A percentile compares a stretch with the other conserved stretches of the same genome.
phyloP scores from a whole-genome alignment of 371 early-diverging fungal genomes.

The Mucor plumbeus region DNA sequence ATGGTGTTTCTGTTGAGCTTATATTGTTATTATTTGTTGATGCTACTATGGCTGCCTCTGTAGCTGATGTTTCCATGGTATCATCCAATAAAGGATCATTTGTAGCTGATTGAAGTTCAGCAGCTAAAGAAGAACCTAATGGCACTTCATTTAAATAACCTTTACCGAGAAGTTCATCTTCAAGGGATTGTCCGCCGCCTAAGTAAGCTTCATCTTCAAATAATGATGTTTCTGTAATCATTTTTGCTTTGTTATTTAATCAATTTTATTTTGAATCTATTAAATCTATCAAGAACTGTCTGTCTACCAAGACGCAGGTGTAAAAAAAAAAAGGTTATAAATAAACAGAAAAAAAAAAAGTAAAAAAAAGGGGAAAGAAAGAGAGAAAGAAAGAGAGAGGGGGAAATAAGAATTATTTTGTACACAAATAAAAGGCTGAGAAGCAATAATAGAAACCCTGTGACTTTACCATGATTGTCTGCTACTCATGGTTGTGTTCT shows the following conservation, averaged over 20 bases:
- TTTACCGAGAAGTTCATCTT: conserved; percentile 56
- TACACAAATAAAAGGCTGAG: conserved; percentile 15
- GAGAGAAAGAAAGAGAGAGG: conserved; percentile 5
- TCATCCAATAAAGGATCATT: conserved; percentile 7
- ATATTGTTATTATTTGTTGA: background rate
- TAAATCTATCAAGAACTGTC: conserved; percentile 1
- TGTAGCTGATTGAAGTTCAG: conserved; percentile 55
- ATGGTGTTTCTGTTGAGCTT: conserved; percentile 12
- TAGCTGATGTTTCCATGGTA: conserved; percentile 11
- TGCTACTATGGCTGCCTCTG: background rate
- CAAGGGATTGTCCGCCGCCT: conserved; percentile 46
- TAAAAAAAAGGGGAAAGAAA: conserved; percentile 2
- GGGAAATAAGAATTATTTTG: conserved; percentile 5
- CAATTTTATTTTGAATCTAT: background rate
- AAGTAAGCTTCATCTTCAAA: conserved; percentile 47
- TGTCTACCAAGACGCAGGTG: conserved; percentile 2
- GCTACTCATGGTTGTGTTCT: conserved; percentile 56
- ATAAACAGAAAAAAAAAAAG: conserved; percentile 5
- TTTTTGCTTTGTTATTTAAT: conserved; percentile 8
- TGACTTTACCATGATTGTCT: conserved; percentile 53
- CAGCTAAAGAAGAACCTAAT: conserved; percentile 53
- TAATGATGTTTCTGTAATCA: conserved; percentile 32
- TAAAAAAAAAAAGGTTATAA: background rate
- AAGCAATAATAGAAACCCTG: conserved; percentile 17
- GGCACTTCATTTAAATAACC: conserved; percentile 44